A percentile compares a stretch with the other conserved stretches of the same genome.
Conservation (phyloP, 441 rosid species). For the Syzygium malaccense region DNA sequence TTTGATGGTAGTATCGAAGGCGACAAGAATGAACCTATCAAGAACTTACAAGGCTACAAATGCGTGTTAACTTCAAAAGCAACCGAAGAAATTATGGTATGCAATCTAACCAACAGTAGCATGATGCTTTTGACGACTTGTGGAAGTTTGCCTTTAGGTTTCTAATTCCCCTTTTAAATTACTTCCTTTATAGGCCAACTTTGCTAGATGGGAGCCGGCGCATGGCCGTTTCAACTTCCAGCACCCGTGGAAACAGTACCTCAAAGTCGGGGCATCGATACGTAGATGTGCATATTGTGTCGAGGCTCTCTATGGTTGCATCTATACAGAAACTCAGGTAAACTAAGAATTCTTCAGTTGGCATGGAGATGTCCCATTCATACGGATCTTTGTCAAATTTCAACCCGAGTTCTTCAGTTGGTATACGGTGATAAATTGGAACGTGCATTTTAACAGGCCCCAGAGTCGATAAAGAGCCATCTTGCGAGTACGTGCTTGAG, state of each 20-base stretch:
- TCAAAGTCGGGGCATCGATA: constrained; percentile 46
- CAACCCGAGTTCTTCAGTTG: not conserved
- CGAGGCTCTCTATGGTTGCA: constrained; percentile 35
- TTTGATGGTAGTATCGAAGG: constrained; percentile 24
- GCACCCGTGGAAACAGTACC: constrained; percentile 65
- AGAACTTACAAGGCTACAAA: constrained; percentile 34
- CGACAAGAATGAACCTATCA: constrained; percentile 2
- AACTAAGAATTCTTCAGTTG: not conserved
- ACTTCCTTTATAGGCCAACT: constrained; percentile 26
- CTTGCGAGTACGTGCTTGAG: not conserved
- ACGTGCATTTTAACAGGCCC: not conserved
- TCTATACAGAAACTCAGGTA: constrained; percentile 39
- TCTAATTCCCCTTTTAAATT: not conserved
- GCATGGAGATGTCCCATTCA: not conserved
- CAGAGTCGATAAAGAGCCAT: not conserved
- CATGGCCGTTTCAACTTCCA: constrained; percentile 51
- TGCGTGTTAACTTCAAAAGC: constrained; percentile 60
- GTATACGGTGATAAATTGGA: not conserved
- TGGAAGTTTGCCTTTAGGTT: not conserved
- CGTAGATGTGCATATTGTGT: constrained; percentile 52
- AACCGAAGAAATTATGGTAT: constrained; percentile 54
- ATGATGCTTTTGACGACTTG: not conserved
- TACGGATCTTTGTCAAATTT: not conserved
- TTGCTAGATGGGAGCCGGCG: constrained; percentile 68
- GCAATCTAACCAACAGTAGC: not conserved